Evolutionary conservation across 345 rosid species (phyloP), one percentile per base, ranked within the genome.

Genomic region (Odontarrhena argentea): DNA sequence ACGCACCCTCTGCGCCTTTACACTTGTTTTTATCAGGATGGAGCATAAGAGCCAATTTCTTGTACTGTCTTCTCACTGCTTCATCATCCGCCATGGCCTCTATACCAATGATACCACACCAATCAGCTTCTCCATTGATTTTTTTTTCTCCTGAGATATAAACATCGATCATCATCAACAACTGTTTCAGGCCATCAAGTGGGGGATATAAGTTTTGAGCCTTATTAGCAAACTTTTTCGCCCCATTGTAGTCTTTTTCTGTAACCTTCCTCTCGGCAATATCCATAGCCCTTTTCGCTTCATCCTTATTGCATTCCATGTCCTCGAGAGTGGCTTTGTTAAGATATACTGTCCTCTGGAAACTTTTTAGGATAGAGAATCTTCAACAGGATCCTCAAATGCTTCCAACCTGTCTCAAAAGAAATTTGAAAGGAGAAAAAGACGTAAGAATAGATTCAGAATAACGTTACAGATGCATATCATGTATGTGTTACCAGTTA

Each of bases 11-110:
- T 18, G 97, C 89, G 14, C 95, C 96, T n/a, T 77, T 60, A 41
- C 83, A 83, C 76, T 85, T 88, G 81, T 86, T 90, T 75, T 93
- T 93, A 76, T 93, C 97, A 7, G 98, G 98, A 67, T 88, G 98
- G 54, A 93, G 91, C 71, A 78, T 47, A 65, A 89, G 76, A 47
- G 81, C 90, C 54, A 89, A 75, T 76, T 85, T 88, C 63, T 82
- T 75, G 50, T 85, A 91, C 65, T 88, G 94, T 71, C 80, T 88
- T 71, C 74, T 84, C 40, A 87, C 74, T 4, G 73, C 64, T 12
- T 87, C 96, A 30, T 87, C 98, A 71, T 83, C 86, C 67, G 80
- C 87, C 53, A 36, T 75, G 10, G 92, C 85, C 40, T 71, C 81
- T 7, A 78, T 80, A 43, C 90, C 87, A 28, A 92, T 88, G 50